These are phyloP conservation scores for Suhomyces chickasaworum DNA, from an alignment of 1,139 yeast species.

Conservation along the genomic window DNA sequence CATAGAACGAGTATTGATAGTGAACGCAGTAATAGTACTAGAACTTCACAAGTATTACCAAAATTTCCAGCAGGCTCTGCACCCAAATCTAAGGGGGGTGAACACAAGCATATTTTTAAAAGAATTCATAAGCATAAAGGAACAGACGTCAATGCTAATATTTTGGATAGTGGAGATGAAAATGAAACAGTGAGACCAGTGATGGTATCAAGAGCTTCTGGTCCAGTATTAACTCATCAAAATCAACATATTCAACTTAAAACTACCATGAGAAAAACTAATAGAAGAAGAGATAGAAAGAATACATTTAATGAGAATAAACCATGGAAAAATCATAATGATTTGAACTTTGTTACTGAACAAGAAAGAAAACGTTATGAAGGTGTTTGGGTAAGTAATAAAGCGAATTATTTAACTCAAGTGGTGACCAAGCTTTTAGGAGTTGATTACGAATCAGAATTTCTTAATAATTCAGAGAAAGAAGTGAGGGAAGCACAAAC, in stretches of 20 bases:
- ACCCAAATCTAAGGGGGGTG: slow-evolving; percentile 7
- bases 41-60: slow-evolving; percentile 15
- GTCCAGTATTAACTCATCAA: slow-evolving; percentile 15
- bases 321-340: slow-evolving; percentile 91
- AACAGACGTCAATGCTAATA: slow-evolving; percentile 18
- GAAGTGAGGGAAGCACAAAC: slow-evolving; percentile 9
- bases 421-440: slow-evolving; percentile 40
- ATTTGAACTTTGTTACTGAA: slow-evolving; percentile 60
- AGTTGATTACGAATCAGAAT: slow-evolving; percentile 27
- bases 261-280: slow-evolving; percentile 70
- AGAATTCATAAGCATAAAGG: slow-evolving; percentile 21
- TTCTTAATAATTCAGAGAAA: slow-evolving; percentile 15
- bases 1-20: slow-evolving; percentile 10
- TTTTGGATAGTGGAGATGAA: slow-evolving; percentile 19
- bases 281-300: slow-evolving; percentile 43
- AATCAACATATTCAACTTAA: slow-evolving; percentile 46
- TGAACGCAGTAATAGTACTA: slow-evolving; percentile 11
- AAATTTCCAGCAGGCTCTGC: slow-evolving; percentile 17
- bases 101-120: slow-evolving; percentile 16
- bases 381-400: slow-evolving; percentile 90
- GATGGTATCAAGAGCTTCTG: slow-evolving; percentile 9
- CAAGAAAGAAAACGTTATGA: slow-evolving; percentile 85
- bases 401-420: slow-evolving; percentile 60
- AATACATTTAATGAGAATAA: slow-evolving; percentile 78
- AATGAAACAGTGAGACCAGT: slow-evolving; percentile 13